Evolutionary conservation across 2,329 filamentous ascomycete genomes (phyloP).

Genomic region (Nakataea oryzae): DNA sequence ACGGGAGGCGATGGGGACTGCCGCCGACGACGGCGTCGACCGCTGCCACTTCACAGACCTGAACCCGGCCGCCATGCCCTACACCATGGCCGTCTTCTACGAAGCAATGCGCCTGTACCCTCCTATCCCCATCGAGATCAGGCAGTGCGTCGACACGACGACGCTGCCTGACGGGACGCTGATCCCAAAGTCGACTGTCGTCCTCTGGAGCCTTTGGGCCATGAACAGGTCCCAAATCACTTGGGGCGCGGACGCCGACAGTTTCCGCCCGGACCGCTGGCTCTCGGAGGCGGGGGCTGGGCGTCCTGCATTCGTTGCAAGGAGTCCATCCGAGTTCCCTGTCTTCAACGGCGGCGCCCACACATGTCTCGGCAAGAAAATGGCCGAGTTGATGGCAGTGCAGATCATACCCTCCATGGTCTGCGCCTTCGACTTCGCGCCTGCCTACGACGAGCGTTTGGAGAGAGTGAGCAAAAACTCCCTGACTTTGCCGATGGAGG

Average conservation of each 20-base stretch:
- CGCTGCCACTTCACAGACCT: constrained; percentile 23
- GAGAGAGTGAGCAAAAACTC: constrained; percentile 49
- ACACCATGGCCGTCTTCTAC: constrained; percentile 51
- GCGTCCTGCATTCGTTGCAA: constrained; percentile 9
- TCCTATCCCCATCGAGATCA: constrained; percentile 56
- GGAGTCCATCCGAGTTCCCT: constrained; percentile 44
- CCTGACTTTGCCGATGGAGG: constrained; percentile 54
- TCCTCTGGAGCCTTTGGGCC: constrained; percentile 56
- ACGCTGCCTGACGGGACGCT: constrained; percentile 51
- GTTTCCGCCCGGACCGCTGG: constrained; percentile 48
- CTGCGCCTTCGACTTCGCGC: constrained; percentile 37
- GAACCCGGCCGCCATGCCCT: constrained; percentile 36
- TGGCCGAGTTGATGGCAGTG: constrained; percentile 50
- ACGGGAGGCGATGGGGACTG: constrained; percentile 12
- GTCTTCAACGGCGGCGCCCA: constrained; percentile 57
- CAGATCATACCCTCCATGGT: constrained; percentile 42
- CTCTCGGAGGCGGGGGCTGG: constrained; percentile 16
- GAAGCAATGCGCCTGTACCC: constrained; percentile 52
- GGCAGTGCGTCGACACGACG: constrained; percentile 40
- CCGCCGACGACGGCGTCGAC: constrained; percentile 5
- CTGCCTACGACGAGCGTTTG: constrained; percentile 22
- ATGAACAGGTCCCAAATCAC: constrained; percentile 46
- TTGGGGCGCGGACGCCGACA: constrained; percentile 46
- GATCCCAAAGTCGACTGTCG: constrained; percentile 39
- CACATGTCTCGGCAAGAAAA: constrained; percentile 50